Evolutionary conservation across 2,329 filamentous ascomycete species (phyloP), one percentile per base, ranked within the genome.

Genomic region (Venturia effusa): DNA sequence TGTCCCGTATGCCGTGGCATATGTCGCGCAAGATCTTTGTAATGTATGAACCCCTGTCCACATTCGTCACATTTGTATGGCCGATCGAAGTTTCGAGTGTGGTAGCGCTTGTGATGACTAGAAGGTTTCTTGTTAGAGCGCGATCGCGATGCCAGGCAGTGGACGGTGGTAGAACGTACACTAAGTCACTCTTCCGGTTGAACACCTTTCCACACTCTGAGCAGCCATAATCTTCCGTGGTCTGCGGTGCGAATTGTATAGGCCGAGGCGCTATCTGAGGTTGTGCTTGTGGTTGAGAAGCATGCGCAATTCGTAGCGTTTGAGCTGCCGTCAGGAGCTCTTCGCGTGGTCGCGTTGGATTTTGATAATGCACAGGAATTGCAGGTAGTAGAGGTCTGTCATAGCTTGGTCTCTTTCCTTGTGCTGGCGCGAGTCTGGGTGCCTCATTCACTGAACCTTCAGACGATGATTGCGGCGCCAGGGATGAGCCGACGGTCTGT

Each of bases 1-100:
- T 93, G 89, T 68, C 93, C 92, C 62, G 85, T 93, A 74, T 97
- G 93, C 15, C 61, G 61, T 8, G 61, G 61, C 61, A 63, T 63
- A 32, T 63, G 61, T 15, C 61, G 61, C 27, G 45, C 61, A 13
- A 63, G 48, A 63, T 63, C 61, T 43, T 63, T 63, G 13, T 55
- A 39, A 45, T 63, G 61, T 39, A 63, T 55, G n/a, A 63, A 63
- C 32, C 61, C 61, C n/a, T 63, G 61, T 4, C 61, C 61, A 41
- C 61, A 63, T 57, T 63, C 40, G 19, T 63, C 61, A n/a, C 61
- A 63, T 48, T 63, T 63, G 61, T 63, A 63, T 37, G 61, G 61
- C 13, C 61, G 61, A 39, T 63, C 61, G n/a, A 37, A 51, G 37
- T 48, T 63, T 6, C 61, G 13, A 5, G 51, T 63, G 48, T 63